A percentile compares a stretch with the other conserved stretches of the same genome.
Evolutionary conservation across 1,139 yeast species (phyloP).

Genomic region (Yamadazyma buinensis): DNA sequence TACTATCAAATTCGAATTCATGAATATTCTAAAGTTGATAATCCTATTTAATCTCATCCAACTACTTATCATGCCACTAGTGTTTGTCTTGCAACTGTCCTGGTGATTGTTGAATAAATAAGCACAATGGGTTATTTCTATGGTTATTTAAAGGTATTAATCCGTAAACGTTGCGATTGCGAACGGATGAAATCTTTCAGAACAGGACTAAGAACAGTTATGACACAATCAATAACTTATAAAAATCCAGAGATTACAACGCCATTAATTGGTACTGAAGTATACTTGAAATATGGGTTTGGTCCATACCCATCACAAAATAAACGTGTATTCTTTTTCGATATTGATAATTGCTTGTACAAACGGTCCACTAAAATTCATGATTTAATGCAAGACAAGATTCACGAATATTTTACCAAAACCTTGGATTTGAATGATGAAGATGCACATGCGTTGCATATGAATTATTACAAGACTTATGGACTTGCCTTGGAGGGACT

Average conservation of each 20-base stretch:
- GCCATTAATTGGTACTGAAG: slow-evolving; percentile 30
- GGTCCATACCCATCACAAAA: slow-evolving; percentile 35
- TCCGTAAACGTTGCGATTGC: too few species aligned
- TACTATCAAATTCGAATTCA: slow-evolving; percentile 11
- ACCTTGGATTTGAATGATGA: slow-evolving; percentile 60
- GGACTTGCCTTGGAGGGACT: slow-evolving; percentile 90
- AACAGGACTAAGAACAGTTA: not conserved
- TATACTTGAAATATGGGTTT: slow-evolving; percentile 39
- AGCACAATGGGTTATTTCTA: too few species aligned
- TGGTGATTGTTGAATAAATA: too few species aligned
- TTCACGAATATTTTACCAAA: slow-evolving; percentile 74
- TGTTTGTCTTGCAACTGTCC: too few species aligned
- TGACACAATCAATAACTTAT: slow-evolving; percentile 12
- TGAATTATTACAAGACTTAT: slow-evolving; percentile 74
- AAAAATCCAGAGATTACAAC: slow-evolving; percentile 22
- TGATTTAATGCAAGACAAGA: slow-evolving; percentile 82
- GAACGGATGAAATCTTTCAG: not conserved
- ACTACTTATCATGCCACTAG: too few species aligned
- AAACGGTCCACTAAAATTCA: slow-evolving; percentile 70
- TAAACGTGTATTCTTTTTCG: slow-evolving; percentile 71
- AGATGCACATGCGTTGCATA: slow-evolving; percentile 72
- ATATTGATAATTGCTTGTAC: slow-evolving; percentile 89
- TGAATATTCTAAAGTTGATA: too few species aligned
- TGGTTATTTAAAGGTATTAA: too few species aligned
- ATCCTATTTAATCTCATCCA: too few species aligned